Evolutionary conservation across 2,329 filamentous ascomycete species (phyloP), one percentile per base, ranked within the genome.

Genomic region (Alternaria hordeiaustralica): DNA sequence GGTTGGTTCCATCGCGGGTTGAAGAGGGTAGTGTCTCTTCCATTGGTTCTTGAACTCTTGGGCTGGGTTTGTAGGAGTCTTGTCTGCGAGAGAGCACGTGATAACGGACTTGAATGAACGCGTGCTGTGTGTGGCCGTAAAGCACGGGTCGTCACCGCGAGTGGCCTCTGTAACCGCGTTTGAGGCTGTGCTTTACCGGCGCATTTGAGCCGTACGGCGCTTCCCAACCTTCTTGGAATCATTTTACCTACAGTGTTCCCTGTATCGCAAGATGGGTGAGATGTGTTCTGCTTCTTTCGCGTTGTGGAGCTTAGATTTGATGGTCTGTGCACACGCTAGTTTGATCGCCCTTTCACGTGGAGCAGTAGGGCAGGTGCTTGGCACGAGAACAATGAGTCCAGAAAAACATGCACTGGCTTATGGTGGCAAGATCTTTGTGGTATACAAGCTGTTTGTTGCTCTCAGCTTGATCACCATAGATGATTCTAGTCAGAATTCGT

Each of bases 1-100:
- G 12, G 49, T n/a, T 44, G 55, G 18, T 54, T 21, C 8, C 36
- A n/a, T 5, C 49, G 30, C 20, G 30, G 11, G 15, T 53, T 25
- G 30, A 7, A 9, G 30, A 15, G 30, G 30, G 21, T 2, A 6
- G 1, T 12, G 4, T 18, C 9, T 41, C 12, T 36, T 20, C 13
- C 30, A 41, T n/a, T 30, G 8, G 12, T 11, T 23, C 30, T 25
- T 18, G 15, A 15, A 36, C 33, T 25, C 20, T 50, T 12, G 6
- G 11, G n/a, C 0, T 15, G 33, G n/a, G 25, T 11, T n/a, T 44
- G 61, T 18, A 60, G 26, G n/a, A 12, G 50, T 20, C 55, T 54
- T 36, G 45, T 47, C 49, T 61, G 53, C 18, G 33, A 49, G 15
- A 53, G 46, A 12, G 62, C 70, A 72, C 71, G 70, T 74, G 71